Evolutionary conservation across 371 early-diverging fungal genomes (phyloP).

Genomic region (Mucor lusitanicus): DNA sequence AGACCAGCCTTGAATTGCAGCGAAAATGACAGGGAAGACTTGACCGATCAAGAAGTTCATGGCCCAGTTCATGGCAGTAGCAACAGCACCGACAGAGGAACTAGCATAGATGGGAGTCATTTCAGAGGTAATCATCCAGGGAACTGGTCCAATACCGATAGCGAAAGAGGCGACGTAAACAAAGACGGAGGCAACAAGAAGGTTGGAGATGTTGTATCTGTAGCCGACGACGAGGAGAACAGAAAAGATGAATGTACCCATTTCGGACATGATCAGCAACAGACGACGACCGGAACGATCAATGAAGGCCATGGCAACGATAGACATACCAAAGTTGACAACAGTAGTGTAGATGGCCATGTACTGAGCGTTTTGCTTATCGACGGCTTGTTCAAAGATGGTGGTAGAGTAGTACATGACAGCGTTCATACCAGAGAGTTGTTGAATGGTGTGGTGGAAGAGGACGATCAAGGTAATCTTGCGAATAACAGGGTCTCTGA

Average conservation of each 20-base stretch:
- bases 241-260: conserved; percentile 60
- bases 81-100: conserved; percentile 51
- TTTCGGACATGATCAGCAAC: conserved; percentile 63
- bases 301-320: conserved; percentile 53
- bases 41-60: conserved; percentile 56
- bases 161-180: conserved; percentile 80
- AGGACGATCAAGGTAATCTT: conserved; percentile 60
- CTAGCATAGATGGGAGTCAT: conserved; percentile 67
- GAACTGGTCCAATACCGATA: conserved; percentile 82
- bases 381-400: conserved; percentile 52
- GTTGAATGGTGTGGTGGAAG: conserved; percentile 64
- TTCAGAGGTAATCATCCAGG: conserved; percentile 78
- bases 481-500: conserved; percentile 44
- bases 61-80: conserved; percentile 68
- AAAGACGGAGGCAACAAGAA: conserved; percentile 70
- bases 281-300: conserved; percentile 34
- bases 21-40: conserved; percentile 63
- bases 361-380: conserved; percentile 51
- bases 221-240: conserved; percentile 63
- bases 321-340: conserved; percentile 63
- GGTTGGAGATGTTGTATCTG: conserved; percentile 37
- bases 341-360: conserved; percentile 63
- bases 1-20: conserved; percentile 60
- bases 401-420: conserved; percentile 80
- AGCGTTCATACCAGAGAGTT: conserved; percentile 87